Percentiles rank a stretch among this genome's conserved stretches.
These are phyloP conservation scores for Suhomyces bribrorum DNA, from an alignment of 1,139 yeast species.

Conservation along the genomic window DNA sequence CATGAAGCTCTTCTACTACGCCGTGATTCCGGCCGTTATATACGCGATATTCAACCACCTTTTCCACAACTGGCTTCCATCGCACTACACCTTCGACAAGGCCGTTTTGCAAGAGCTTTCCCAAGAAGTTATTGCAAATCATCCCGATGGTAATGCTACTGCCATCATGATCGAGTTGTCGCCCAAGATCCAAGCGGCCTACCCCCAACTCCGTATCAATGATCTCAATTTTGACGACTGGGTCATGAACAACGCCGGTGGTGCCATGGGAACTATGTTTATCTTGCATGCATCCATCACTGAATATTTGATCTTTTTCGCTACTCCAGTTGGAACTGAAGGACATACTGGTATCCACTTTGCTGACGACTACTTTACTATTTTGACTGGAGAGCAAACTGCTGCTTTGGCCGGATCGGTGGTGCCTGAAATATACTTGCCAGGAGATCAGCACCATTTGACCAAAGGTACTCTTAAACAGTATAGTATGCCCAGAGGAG, in stretches of 20 bases:
- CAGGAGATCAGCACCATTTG: slow-evolving; percentile 85
- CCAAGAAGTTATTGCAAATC: slow-evolving; percentile 51
- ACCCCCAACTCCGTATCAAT: slow-evolving; percentile 61
- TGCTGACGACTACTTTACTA: slow-evolving; percentile 95
- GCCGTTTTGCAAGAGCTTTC: slow-evolving; percentile 49
- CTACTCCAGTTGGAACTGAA: slow-evolving; percentile 72
- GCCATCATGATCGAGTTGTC: slow-evolving; percentile 64
- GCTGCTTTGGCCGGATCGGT: slow-evolving; percentile 70
- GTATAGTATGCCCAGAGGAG: slow-evolving; percentile 77
- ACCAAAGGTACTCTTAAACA: slow-evolving; percentile 75
- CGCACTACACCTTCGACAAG: slow-evolving; percentile 59
- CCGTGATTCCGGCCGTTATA: slow-evolving; percentile 23
- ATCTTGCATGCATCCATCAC: slow-evolving; percentile 94
- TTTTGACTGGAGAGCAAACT: slow-evolving; percentile 72
- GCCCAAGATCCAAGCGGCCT: slow-evolving; percentile 56
- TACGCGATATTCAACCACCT: slow-evolving; percentile 42
- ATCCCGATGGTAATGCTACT: slow-evolving; percentile 62
- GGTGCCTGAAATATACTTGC: slow-evolving; percentile 63
- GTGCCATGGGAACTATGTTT: slow-evolving; percentile 98
- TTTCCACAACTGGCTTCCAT: slow-evolving; percentile 68
- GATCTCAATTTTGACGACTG: slow-evolving; percentile 76
- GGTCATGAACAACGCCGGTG: slow-evolving; percentile 97
- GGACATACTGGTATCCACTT: slow-evolving; percentile 96
- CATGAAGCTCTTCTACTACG: slow-evolving; percentile 19
- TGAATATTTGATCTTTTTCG: slow-evolving; percentile 63